Evolutionary conservation across 371 early-diverging fungal species (phyloP).

Genomic region (Rhizomucor pusillus): DNA sequence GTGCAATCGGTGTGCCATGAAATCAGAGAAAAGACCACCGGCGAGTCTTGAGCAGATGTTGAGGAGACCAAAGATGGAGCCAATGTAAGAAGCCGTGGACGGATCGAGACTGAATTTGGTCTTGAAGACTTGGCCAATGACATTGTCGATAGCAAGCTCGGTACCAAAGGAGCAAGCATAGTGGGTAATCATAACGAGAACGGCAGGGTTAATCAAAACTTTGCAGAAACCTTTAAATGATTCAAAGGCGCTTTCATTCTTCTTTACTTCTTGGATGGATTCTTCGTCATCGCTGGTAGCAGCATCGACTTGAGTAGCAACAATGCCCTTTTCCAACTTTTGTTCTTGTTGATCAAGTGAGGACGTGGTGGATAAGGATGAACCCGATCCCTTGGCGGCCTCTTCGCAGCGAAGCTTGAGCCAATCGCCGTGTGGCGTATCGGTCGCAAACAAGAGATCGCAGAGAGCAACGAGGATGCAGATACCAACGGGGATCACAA

Average conservation of each 20-base stretch:
- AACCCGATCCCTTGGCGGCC: neutral
- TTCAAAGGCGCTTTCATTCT: conserved; percentile 5
- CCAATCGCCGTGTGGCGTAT: conserved; percentile 44
- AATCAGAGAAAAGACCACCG: conserved; percentile 53
- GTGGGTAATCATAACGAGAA: conserved; percentile 45
- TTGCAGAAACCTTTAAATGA: conserved; percentile 1
- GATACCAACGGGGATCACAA: conserved; percentile 46
- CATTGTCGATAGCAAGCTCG: conserved; percentile 63
- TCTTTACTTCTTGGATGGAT: conserved; percentile 14
- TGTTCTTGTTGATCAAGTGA: neutral
- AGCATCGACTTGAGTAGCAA: conserved; percentile 1
- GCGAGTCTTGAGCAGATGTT: conserved; percentile 59
- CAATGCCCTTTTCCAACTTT: conserved; percentile 6
- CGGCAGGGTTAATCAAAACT: conserved; percentile 21
- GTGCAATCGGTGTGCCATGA: conserved; percentile 5
- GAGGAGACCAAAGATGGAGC: conserved; percentile 63
- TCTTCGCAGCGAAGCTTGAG: conserved; percentile 7
- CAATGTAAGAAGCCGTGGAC: conserved; percentile 47
- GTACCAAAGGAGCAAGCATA: conserved; percentile 66
- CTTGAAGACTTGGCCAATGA: conserved; percentile 37
- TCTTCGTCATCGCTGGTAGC: conserved; percentile 3
- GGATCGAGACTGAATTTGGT: conserved; percentile 34
- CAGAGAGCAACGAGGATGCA: conserved; percentile 37
- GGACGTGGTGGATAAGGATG: neutral
- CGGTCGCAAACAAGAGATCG: conserved; percentile 36